Evolutionary conservation across 805 yeast species (phyloP).

Genomic region (Clavispora asparagi): DNA sequence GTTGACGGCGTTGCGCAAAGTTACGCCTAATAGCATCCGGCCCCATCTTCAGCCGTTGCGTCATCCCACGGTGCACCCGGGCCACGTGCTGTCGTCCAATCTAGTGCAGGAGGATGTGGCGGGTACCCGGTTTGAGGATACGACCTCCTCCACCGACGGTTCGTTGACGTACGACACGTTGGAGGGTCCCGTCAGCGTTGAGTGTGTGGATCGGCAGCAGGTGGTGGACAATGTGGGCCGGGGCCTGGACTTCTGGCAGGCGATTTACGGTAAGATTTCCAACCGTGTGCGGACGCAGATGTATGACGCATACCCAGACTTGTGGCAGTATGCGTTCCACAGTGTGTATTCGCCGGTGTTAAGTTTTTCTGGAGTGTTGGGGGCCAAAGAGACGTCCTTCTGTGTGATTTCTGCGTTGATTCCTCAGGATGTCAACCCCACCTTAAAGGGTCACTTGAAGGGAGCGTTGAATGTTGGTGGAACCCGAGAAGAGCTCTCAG

Average conservation of each 20-base stretch:
- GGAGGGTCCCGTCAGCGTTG: conserved; percentile 36
- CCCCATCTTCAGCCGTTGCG: conserved; percentile 21
- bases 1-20: conserved; percentile 54
- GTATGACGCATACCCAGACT: conserved; percentile 75
- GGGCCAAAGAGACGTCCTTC: conserved; percentile 67
- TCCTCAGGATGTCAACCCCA: conserved; percentile 93
- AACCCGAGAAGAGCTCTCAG: conserved; percentile 54
- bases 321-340: conserved; percentile 66
- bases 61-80: conserved; percentile 24
- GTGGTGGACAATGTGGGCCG: conserved; percentile 30
- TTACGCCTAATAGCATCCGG: conserved; percentile 49
- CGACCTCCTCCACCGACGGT: no score
- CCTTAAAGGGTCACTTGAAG: conserved; percentile 80
- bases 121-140: conserved; percentile 31
- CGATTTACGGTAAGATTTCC: conserved; percentile 72
- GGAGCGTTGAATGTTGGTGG: conserved; percentile 85
- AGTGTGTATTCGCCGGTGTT: conserved; percentile 77
- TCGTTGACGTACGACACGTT: conserved; percentile 26
- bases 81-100: conserved; percentile 31
- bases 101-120: conserved; percentile 35
- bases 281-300: conserved; percentile 62
- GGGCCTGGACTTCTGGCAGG: conserved; percentile 68
- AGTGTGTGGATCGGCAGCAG: conserved; percentile 24
- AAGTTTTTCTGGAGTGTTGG: conserved; percentile 58
- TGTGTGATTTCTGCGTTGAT: conserved; percentile 75